These are phyloP conservation scores for Leptodontidium sp. DNA, from an alignment of 2,329 filamentous ascomycete genomes.

Conservation along the genomic window DNA sequence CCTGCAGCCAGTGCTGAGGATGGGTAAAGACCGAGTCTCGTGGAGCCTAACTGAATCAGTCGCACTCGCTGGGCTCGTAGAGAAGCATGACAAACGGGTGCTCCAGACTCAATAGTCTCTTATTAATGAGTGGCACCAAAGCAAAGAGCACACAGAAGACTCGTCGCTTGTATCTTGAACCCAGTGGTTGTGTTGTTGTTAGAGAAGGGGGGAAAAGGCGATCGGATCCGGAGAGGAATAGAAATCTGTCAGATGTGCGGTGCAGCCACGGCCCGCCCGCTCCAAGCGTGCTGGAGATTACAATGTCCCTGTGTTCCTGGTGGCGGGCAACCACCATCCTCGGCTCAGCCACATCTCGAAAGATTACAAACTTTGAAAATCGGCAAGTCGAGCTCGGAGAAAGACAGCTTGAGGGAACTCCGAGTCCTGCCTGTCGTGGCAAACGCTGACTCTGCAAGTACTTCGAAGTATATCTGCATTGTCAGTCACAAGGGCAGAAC, in stretches of 20 bases:
- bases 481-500: neutral
- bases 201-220: neutral
- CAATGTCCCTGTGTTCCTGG: neutral
- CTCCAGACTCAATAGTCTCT: too few relatives aligned
- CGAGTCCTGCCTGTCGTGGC: neutral
- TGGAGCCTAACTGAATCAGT: too few relatives aligned
- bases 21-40: too few relatives aligned
- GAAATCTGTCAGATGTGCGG: neutral
- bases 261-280: neutral
- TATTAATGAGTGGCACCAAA: too few relatives aligned
- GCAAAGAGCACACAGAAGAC: too few relatives aligned
- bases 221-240: neutral
- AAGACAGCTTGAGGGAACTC: neutral
- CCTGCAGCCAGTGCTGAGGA: too few relatives aligned
- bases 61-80: too few relatives aligned
- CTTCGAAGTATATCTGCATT: slow-evolving; percentile 2
- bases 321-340: slow-evolving; percentile 2
- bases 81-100: too few relatives aligned
- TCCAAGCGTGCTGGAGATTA: slow-evolving; percentile 7
- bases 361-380: neutral
- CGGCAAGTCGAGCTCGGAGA: neutral
- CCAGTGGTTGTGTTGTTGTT: neutral
- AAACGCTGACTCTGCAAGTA: neutral
- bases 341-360: neutral
- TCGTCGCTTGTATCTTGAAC: neutral